phyloP scores from a whole-genome alignment of 2,329 filamentous ascomycete genomes.

The Aspergillus bombycis region DNA sequence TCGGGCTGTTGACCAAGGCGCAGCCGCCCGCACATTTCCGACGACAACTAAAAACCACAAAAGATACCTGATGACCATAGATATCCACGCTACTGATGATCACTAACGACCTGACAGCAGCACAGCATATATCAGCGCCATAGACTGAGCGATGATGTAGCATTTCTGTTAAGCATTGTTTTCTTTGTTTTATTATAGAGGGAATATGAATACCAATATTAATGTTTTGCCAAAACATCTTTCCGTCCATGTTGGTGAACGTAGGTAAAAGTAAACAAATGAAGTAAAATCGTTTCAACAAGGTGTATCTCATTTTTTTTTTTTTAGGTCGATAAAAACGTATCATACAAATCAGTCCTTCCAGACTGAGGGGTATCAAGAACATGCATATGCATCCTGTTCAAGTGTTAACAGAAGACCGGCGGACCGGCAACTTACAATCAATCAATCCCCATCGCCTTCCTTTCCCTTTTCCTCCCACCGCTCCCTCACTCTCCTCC shows the following conservation, averaged over 20 bases:
- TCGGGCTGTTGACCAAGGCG: conserved; percentile 14
- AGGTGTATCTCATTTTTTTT: neutral
- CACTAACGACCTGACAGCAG: conserved; percentile 22
- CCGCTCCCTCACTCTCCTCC: conserved; percentile 44
- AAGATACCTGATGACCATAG: conserved; percentile 8
- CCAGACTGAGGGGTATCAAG: conserved; percentile 8
- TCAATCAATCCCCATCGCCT: conserved; percentile 7
- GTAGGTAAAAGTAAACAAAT: neutral
- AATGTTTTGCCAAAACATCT: neutral
- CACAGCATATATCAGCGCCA: conserved; percentile 17
- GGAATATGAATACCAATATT: conserved; percentile 13
- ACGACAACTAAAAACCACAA: neutral
- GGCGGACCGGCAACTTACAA: conserved; percentile 10
- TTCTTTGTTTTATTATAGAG: conserved; percentile 10
- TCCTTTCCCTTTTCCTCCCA: conserved; percentile 35
- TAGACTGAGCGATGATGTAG: conserved; percentile 19
- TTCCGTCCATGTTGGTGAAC: neutral
- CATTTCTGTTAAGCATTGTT: conserved; percentile 8
- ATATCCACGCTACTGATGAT: conserved; percentile 17
- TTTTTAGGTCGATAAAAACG: conserved; percentile 7
- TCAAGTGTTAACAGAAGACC: conserved; percentile 16
- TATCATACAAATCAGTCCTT: conserved; percentile 11
- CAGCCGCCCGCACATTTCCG: conserved; percentile 4
- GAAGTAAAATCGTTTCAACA: neutral
- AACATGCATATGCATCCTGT: neutral